phyloP scores from a whole-genome alignment of 148 eudicot species.

The Camellia japonica region DNA sequence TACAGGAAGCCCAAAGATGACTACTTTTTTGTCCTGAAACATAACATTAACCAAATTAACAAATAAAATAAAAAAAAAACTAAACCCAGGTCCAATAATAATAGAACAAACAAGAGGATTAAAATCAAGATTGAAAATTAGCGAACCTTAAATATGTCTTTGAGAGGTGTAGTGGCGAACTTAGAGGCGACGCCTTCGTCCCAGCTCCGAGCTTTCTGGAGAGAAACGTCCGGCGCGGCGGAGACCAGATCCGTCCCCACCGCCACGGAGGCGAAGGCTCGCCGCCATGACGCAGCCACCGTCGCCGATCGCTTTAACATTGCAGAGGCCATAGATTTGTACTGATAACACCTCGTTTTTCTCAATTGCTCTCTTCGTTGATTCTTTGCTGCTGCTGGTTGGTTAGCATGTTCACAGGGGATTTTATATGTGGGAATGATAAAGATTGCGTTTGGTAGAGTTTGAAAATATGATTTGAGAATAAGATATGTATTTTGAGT shows the following conservation, averaged over 20 bases:
- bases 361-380: background rate
- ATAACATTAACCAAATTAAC: constrained; percentile 4
- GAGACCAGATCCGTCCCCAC: constrained; percentile 77
- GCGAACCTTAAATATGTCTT: constrained; percentile 75
- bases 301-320: constrained; percentile 45
- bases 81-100: background rate
- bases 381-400: too few species aligned
- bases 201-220: constrained; percentile 90
- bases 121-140: background rate
- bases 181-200: constrained; percentile 90
- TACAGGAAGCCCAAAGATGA: constrained; percentile 97
- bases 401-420: too few species aligned
- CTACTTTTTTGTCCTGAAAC: constrained; percentile 87
- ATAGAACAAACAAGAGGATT: background rate
- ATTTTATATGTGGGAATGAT: too few species aligned
- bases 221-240: constrained; percentile 76
- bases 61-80: too few species aligned
- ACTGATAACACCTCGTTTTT: too few species aligned
- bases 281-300: constrained; percentile 24
- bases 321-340: constrained; percentile 70
- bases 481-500: too few species aligned
- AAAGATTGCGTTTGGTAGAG: too few species aligned
- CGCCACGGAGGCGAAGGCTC: constrained; percentile 65
- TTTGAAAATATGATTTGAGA: too few species aligned
- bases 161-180: constrained; percentile 74